Percentiles rank a stretch among this genome's conserved stretches.
These are phyloP conservation scores for Nymphaea thermarum DNA, from an alignment of 164 flowering plant genomes.

Conservation along the genomic window DNA sequence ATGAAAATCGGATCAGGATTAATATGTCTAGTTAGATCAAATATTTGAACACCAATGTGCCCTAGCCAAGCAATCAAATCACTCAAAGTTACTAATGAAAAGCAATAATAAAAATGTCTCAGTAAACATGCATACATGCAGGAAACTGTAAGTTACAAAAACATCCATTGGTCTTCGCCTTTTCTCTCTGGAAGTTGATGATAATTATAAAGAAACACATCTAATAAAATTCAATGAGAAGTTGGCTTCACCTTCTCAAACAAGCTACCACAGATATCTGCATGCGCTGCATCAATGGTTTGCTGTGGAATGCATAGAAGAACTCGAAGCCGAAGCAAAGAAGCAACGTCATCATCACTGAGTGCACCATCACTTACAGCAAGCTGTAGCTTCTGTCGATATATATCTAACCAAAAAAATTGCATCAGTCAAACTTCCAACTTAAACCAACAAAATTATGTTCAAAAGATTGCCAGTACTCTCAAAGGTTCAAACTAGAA, in stretches of 20 bases:
- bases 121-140: too few species aligned
- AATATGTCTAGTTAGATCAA: too few species aligned
- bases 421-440: background rate
- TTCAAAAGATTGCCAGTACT: too few species aligned
- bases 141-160: too few species aligned
- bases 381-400: conserved; percentile 85
- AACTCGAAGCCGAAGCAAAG: conserved; percentile 61
- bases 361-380: conserved; percentile 70
- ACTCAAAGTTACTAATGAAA: too few species aligned
- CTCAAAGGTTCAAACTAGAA: too few species aligned
- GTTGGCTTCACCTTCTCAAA: conserved; percentile 72
- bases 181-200: background rate
- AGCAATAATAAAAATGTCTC: too few species aligned
- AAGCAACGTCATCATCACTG: conserved; percentile 62
- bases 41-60: too few species aligned
- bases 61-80: too few species aligned
- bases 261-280: conserved; percentile 85
- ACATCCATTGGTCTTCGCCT: background rate
- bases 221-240: background rate
- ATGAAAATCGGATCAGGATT: too few species aligned
- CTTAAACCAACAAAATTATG: background rate
- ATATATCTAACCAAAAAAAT: conserved; percentile 44
- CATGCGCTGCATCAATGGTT: conserved; percentile 82
- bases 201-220: background rate
- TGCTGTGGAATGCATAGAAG: conserved; percentile 91